Conservation (phyloP, 345 rosid species). For the Citrus hindsii region DNA sequence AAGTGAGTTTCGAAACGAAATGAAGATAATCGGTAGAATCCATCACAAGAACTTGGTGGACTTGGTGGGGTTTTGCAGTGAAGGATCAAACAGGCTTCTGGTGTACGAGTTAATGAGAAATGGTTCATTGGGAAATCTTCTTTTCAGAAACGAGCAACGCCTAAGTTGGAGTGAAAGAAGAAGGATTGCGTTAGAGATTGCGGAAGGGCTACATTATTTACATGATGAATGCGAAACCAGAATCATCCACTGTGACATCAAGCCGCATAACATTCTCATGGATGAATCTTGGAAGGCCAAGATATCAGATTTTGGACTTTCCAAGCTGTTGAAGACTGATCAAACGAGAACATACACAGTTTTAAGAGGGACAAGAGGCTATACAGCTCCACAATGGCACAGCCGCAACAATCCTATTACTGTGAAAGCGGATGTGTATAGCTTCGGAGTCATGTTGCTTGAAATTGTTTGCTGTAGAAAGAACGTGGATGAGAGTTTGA, state of each 20-base stretch:
- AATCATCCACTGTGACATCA: conserved; percentile 18
- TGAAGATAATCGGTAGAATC: neutral
- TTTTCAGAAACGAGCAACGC: neutral
- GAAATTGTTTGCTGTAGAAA: conserved; percentile 1
- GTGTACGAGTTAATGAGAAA: neutral
- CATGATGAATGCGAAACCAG: conserved; percentile 6
- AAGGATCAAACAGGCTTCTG: neutral
- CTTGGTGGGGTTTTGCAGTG: neutral
- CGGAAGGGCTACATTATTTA: conserved; percentile 4
- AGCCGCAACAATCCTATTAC: neutral
- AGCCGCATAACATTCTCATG: conserved; percentile 5
- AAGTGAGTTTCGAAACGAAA: neutral
- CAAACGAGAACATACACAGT: conserved; percentile 7
- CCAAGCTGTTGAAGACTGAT: conserved; percentile 9
- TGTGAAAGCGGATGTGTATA: conserved; percentile 5
- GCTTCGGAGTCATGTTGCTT: conserved; percentile 1
- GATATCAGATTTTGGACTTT: conserved; percentile 2
- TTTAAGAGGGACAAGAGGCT: conserved; percentile 3
- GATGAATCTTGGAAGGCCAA: neutral
- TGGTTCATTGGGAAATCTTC: neutral
- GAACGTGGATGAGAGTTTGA: neutral
- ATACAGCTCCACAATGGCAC: conserved; percentile 11
- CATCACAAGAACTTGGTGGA: neutral
- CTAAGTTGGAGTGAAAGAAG: neutral
- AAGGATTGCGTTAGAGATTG: neutral